Base-by-base conservation (phyloP, 1,284 basidiomycete species). In the Gastroboletus turbinatus region DNA sequence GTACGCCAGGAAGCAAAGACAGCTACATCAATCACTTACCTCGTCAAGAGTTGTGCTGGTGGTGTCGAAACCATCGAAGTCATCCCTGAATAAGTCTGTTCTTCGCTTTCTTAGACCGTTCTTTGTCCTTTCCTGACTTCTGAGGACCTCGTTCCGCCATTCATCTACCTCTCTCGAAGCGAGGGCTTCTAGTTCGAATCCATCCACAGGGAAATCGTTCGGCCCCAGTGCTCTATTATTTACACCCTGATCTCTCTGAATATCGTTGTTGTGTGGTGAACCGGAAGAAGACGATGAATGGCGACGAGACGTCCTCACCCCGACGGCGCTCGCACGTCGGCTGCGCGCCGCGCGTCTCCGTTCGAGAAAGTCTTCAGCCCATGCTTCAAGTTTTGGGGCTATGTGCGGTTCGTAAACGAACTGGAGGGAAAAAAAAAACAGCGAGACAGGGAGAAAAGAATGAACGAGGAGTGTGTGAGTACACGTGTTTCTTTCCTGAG, bases 391-490 rank as follows among this genome's bases (percentile, higher is more conserved):
- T 43, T 67, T 76, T 0, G 83, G 83, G 33, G 83, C 82, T 50
- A 85, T 75, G 58, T 84, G 82, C 5, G 84, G 84, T 57, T 85
- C 83, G 51, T 82, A 85, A n/a, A 86, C 75, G 56, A 80, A 80
- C 83, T 85, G 52, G 50, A 50, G 23, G 45, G 29, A 30, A 46
- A 38, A 30, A 30, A 46, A 38, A 17, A 7, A 9, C 29, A 16
- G 39, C 10, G 43, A 27, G 38, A 46, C 42, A 21, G 52, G 50
- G 29, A 33, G 30, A 23, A 29, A 38, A 5, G 36, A 36, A 46
- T 7, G 23, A 43, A 46, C 10, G 35, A 47, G 44, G 27, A 7
- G 56, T 43, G 56, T 65, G 64, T 64, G 56, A 67, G 68, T 49
- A 51, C 67, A 67, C 55, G 63, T 61, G 62, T 57, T 50, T 52